Base-by-base conservation (phyloP, 2,329 filamentous ascomycete species). In the Talaromyces albobiverticillius region DNA sequence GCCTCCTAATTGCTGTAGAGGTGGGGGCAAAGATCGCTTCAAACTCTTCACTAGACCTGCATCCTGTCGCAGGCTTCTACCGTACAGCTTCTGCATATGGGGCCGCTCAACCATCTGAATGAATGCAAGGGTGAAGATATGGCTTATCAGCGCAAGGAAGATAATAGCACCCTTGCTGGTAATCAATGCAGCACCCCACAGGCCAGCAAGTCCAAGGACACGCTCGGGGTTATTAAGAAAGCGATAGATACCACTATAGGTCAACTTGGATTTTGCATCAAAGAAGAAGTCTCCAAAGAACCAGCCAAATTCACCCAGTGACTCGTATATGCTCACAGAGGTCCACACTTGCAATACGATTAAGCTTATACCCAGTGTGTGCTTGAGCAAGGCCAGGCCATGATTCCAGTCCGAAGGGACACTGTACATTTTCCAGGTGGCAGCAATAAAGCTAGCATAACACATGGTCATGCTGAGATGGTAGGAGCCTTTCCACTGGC, bases 271-370 rank as follows among this genome's bases (percentile, higher is more conserved):
- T 10, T 86, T 84, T 43, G 90, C 87, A 58, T 96, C 90, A 68
- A 94, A 96, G 79, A 99, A 97, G 78, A 97, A 99, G 69, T 99
- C 94, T 16, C 94, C 94, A 67, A 92, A 97, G 78, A 97, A 97
- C 93, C 93, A 99, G 63, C 94, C 94, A 65, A 97, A 99, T 67
- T 99, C 94, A 54, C 94, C 94, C 0, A 99, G 83, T 2, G 90
- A 95, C 48, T 96, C 91, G 70, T 97, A 95, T 61, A 97, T 92
- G 70, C 91, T 96, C 60, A 89, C 79, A 1, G 90, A 87, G 1
- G 92, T 96, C 94, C 94, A 99, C 16, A 95, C 73, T 66, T 99
- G 94, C 48, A 99, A 80, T 10, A 88, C 85, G 56, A 97, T 85
- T 59, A 97, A 78, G 50, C 88, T 84, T 47, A 82, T 79, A 41